phyloP scores from a whole-genome alignment of 2,329 filamentous ascomycete genomes.

The Gaeumannomyces sp. region DNA sequence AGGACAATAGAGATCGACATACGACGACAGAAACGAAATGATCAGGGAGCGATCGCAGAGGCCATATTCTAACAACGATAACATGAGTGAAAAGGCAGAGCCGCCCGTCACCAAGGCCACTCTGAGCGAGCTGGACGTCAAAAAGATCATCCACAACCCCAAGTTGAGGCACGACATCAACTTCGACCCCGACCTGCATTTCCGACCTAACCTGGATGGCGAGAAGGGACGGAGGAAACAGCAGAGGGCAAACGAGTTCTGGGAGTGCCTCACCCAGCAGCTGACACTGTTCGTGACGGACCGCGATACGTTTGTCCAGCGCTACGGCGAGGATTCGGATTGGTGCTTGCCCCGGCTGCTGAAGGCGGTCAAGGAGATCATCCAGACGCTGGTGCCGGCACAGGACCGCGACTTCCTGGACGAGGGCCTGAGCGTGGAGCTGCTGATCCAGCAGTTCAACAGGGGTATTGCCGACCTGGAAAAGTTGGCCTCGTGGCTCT shows the following conservation, averaged over 20 bases:
- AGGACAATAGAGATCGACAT: neutral
- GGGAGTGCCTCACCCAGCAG: slow-evolving; percentile 59
- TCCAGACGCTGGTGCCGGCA: slow-evolving; percentile 83
- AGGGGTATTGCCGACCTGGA: slow-evolving; percentile 83
- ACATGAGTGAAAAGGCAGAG: slow-evolving; percentile 42
- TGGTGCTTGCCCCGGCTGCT: slow-evolving; percentile 73
- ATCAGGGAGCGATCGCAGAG: neutral
- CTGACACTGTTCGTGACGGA: slow-evolving; percentile 46
- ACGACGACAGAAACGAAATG: neutral
- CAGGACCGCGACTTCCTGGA: slow-evolving; percentile 74
- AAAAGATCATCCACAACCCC: slow-evolving; percentile 68
- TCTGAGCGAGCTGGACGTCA: slow-evolving; percentile 82
- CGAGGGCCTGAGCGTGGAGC: slow-evolving; percentile 75
- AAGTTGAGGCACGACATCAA: slow-evolving; percentile 93
- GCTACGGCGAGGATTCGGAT: slow-evolving; percentile 41
- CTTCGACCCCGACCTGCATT: slow-evolving; percentile 89
- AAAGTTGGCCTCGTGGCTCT: slow-evolving; percentile 76
- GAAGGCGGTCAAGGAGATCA: slow-evolving; percentile 75
- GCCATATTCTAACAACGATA: slow-evolving; percentile 15
- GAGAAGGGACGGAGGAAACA: slow-evolving; percentile 77
- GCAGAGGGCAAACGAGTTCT: slow-evolving; percentile 73
- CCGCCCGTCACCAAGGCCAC: slow-evolving; percentile 70
- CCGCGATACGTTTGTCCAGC: slow-evolving; percentile 42
- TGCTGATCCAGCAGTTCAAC: slow-evolving; percentile 89
- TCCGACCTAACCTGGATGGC: slow-evolving; percentile 83